phyloP scores from a whole-genome alignment of 2,329 filamentous ascomycete genomes.

The Aspergillus jensenii region DNA sequence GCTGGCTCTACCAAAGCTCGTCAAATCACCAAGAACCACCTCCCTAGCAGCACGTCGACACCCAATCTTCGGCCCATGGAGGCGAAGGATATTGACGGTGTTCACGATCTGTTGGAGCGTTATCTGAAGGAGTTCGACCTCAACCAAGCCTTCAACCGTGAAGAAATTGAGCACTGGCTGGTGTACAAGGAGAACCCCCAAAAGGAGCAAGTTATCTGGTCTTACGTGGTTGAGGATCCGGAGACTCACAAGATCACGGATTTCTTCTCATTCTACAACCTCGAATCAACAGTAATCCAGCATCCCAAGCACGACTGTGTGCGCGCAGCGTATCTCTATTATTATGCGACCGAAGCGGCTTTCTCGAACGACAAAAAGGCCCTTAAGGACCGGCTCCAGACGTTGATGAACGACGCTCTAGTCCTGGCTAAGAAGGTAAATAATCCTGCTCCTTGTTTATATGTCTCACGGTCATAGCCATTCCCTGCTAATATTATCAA shows the following conservation, averaged over 20 bases:
- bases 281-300: slow-evolving; percentile 89
- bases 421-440: slow-evolving; percentile 77
- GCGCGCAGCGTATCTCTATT: slow-evolving; percentile 92
- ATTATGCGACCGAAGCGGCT: slow-evolving; percentile 84
- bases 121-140: slow-evolving; percentile 82
- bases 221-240: slow-evolving; percentile 80
- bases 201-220: slow-evolving; percentile 84
- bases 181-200: slow-evolving; percentile 65
- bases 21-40: slow-evolving; percentile 81
- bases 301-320: slow-evolving; percentile 75
- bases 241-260: slow-evolving; percentile 81
- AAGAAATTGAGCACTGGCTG: slow-evolving; percentile 87
- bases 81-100: slow-evolving; percentile 71
- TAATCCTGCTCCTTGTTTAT: neutral
- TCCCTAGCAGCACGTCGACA: slow-evolving; percentile 72
- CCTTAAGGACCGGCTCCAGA: slow-evolving; percentile 77
- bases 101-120: slow-evolving; percentile 70
- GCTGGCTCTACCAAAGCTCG: slow-evolving; percentile 77
- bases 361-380: slow-evolving; percentile 57
- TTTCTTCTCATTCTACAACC: slow-evolving; percentile 94
- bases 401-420: slow-evolving; percentile 78
- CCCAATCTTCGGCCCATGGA: slow-evolving; percentile 79
- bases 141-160: slow-evolving; percentile 74
- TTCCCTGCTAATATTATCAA: slow-evolving; percentile 1
- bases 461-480: neutral